Evolutionary conservation across 371 early-diverging fungal species (phyloP).

Genomic region (Nematocida sp.): DNA sequence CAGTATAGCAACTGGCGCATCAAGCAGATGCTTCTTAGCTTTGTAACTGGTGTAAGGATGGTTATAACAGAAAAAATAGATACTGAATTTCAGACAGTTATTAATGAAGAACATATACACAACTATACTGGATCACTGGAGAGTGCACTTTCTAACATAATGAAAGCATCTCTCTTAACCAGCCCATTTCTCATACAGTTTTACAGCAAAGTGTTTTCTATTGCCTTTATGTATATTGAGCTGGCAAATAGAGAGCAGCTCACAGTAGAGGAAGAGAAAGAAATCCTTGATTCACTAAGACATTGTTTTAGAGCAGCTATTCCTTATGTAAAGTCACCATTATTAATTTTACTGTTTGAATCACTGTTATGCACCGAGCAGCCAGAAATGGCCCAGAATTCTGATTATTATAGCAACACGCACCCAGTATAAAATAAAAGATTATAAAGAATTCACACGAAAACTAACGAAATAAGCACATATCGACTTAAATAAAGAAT

Average conservation of each 20-base stretch:
- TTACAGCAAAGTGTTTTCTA: constrained; percentile 46
- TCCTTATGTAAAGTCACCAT: constrained; percentile 40
- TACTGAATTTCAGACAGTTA: background rate
- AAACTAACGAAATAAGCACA: too few relatives aligned
- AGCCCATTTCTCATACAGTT: constrained; percentile 39
- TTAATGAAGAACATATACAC: background rate
- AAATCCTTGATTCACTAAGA: constrained; percentile 15
- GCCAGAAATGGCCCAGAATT: too few relatives aligned
- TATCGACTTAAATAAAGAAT: too few relatives aligned
- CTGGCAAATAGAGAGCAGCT: constrained; percentile 34
- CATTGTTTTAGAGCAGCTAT: constrained; percentile 19
- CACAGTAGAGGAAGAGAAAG: constrained; percentile 15
- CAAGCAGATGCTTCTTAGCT: constrained; percentile 29
- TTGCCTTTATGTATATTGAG: constrained; percentile 43
- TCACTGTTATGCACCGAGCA: background rate
- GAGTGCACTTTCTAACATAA: constrained; percentile 29
- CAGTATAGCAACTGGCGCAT: constrained; percentile 25
- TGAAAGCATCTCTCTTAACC: constrained; percentile 42
- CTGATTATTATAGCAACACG: too few relatives aligned
- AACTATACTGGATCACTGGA: constrained; percentile 1
- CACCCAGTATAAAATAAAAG: too few relatives aligned
- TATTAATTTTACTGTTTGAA: constrained; percentile 21
- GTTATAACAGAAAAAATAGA: constrained; percentile 32
- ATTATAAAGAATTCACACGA: too few relatives aligned
- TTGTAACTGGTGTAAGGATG: constrained; percentile 50